These are phyloP conservation scores for Ceratocystiopsis sp. DNA, from an alignment of 2,329 filamentous ascomycete genomes.

Conservation along the genomic window DNA sequence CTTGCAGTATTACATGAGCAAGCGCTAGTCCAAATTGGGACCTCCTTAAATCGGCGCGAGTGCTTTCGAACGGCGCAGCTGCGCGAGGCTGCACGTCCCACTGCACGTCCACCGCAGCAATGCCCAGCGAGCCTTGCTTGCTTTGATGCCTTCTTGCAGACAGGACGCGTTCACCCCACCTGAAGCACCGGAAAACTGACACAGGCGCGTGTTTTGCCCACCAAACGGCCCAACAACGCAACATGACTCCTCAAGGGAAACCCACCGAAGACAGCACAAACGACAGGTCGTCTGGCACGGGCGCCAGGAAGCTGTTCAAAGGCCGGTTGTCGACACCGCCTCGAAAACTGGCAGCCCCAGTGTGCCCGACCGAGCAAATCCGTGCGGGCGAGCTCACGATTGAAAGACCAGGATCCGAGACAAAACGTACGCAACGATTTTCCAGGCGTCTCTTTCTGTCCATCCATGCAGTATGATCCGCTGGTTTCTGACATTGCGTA, in stretches of 20 bases:
- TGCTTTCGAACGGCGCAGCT: too few species aligned
- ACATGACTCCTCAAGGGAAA: neutral
- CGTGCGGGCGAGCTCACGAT: conserved; percentile 4
- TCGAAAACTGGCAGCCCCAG: neutral
- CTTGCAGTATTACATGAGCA: too few species aligned
- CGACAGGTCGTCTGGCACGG: neutral
- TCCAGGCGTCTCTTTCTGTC: neutral
- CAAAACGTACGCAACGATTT: neutral
- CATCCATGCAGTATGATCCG: neutral
- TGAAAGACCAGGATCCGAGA: neutral
- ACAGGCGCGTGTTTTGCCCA: neutral
- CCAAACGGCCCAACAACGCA: too few species aligned
- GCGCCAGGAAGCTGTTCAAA: conserved; percentile 4
- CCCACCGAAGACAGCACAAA: neutral
- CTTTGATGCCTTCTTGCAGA: neutral
- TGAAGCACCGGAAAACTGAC: neutral
- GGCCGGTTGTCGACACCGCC: conserved; percentile 6
- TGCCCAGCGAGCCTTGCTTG: too few species aligned
- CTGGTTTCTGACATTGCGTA: neutral
- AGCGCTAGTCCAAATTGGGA: too few species aligned
- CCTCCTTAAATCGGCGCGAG: too few species aligned
- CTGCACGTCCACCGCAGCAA: too few species aligned
- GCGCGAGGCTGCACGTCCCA: too few species aligned
- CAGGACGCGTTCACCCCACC: neutral
- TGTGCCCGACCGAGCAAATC: neutral